phyloP scores from a whole-genome alignment of 106 monocot species.

The Allium fistulosum region DNA sequence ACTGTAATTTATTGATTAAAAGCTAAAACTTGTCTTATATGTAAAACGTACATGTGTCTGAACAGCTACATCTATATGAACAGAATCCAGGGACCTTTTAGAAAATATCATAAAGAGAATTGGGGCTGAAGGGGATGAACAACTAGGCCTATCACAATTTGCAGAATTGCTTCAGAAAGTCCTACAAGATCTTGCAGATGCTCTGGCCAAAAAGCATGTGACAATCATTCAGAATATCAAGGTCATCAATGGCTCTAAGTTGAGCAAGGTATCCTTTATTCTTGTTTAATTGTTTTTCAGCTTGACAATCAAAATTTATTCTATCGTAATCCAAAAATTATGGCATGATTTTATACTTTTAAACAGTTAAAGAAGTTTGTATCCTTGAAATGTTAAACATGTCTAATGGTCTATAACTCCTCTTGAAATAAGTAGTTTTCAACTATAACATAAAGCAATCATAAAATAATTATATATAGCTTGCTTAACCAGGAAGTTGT shows the following conservation, averaged over 20 bases:
- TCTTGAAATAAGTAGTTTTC: too few species aligned
- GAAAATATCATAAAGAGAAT: slow-evolving; percentile 33
- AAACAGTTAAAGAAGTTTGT: too few species aligned
- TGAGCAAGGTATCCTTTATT: slow-evolving; percentile 26
- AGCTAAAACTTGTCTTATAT: too few species aligned
- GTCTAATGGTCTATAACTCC: too few species aligned
- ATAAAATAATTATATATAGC: too few species aligned
- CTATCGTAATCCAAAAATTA: too few species aligned
- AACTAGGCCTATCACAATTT: slow-evolving; percentile 56
- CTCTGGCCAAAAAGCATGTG: slow-evolving; percentile 34
- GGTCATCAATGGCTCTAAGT: slow-evolving; percentile 40
- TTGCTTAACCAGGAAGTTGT: too few species aligned
- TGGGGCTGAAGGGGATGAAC: slow-evolving; percentile 45
- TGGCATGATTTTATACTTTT: too few species aligned
- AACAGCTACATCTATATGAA: neutral
- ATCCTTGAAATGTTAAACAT: too few species aligned
- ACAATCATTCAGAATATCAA: slow-evolving; percentile 27
- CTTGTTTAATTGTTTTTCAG: neutral
- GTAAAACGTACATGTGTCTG: too few species aligned
- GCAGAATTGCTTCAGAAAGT: slow-evolving; percentile 47
- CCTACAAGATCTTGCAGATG: slow-evolving; percentile 54
- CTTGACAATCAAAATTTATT: neutral
- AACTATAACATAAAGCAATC: too few species aligned
- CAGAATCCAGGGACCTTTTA: slow-evolving; percentile 37
- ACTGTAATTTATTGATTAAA: too few species aligned